These are phyloP conservation scores for Calycina herbarum DNA, from an alignment of 2,329 filamentous ascomycete species.

Conservation along the genomic window DNA sequence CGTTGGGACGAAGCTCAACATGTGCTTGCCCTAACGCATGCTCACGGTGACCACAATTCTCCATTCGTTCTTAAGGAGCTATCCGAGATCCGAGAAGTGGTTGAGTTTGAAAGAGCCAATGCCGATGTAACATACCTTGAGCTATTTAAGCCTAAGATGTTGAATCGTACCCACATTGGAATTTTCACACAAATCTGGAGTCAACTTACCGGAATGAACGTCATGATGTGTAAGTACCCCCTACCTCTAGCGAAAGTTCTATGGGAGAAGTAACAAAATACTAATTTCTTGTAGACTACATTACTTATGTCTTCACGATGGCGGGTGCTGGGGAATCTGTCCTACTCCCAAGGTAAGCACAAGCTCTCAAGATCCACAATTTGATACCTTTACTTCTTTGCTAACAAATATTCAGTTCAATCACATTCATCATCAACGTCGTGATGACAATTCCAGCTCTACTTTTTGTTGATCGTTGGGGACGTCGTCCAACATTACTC, in stretches of 20 bases:
- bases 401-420: background rate
- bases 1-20: slow-evolving; percentile 59
- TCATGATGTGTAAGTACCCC: slow-evolving; percentile 65
- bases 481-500: slow-evolving; percentile 68
- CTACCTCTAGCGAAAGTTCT: background rate
- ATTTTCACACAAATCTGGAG: slow-evolving; percentile 76
- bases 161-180: slow-evolving; percentile 71
- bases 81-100: slow-evolving; percentile 73
- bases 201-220: slow-evolving; percentile 76
- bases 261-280: slow-evolving; percentile 47
- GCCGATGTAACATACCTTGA: slow-evolving; percentile 70
- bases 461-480: slow-evolving; percentile 73
- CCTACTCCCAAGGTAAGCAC: slow-evolving; percentile 51
- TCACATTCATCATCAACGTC: slow-evolving; percentile 75
- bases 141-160: slow-evolving; percentile 71
- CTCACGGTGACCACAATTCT: slow-evolving; percentile 62
- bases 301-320: slow-evolving; percentile 67
- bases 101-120: slow-evolving; percentile 71
- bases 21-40: slow-evolving; percentile 51
- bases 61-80: slow-evolving; percentile 68
- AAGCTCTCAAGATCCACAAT: background rate
- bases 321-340: slow-evolving; percentile 62
- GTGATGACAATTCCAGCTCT: slow-evolving; percentile 75
- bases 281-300: slow-evolving; percentile 38
- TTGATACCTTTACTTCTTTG: background rate